A percentile compares a stretch with the other conserved stretches of the same genome.
Conservation (phyloP, 257 asterid species). For the Thymus quinquecostatus region DNA sequence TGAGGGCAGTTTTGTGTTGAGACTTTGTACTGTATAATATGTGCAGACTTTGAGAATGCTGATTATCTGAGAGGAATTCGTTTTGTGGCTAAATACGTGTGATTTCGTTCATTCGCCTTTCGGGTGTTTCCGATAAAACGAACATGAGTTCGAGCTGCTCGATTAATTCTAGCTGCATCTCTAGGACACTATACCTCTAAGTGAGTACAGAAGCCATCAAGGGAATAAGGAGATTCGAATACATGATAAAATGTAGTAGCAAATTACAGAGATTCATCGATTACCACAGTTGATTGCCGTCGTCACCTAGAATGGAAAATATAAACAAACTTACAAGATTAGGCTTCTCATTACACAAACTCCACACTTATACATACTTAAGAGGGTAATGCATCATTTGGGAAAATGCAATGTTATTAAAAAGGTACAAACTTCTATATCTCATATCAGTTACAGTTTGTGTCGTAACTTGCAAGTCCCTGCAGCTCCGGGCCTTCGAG, state of each 20-base stretch:
- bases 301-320: conserved; percentile 29
- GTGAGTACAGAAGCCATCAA: not conserved
- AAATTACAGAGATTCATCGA: conserved; percentile 21
- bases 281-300: conserved; percentile 24
- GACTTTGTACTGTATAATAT: conserved; percentile 32
- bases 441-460: conserved; percentile 54
- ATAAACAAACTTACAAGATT: conserved; percentile 34
- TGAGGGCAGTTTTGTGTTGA: conserved; percentile 32
- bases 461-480: conserved; percentile 87
- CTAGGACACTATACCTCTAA: no score
- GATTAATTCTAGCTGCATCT: no score
- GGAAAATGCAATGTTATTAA: conserved; percentile 25
- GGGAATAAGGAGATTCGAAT: conserved; percentile 2
- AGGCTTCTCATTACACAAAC: conserved; percentile 37
- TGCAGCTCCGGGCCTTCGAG: conserved; percentile 90
- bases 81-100: conserved; percentile 1
- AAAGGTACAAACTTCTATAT: conserved; percentile 22
- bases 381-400: conserved; percentile 29
- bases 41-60: conserved; percentile 19
- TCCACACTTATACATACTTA: conserved; percentile 33
- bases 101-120: no score
- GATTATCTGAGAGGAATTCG: conserved; percentile 15
- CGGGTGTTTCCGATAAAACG: no score
- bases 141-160: no score
- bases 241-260: conserved; percentile 23